Percentiles rank a stretch among this genome's conserved stretches.
Conservation (phyloP, 345 rosid genomes). For the Eucalyptus globulus region DNA sequence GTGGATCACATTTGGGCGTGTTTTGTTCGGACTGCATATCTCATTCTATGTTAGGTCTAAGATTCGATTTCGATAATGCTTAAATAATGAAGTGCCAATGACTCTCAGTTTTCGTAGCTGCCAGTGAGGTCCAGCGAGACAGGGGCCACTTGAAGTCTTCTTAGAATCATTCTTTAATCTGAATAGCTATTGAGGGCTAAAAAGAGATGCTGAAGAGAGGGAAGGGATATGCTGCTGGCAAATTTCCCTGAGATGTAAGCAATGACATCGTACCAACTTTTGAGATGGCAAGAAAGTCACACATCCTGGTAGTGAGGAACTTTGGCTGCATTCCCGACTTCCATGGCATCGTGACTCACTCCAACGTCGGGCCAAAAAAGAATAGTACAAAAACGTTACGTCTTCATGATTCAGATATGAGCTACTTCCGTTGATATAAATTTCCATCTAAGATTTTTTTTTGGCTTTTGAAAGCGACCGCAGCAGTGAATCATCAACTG, state of each 20-base stretch:
- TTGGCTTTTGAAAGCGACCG: neutral
- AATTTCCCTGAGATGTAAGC: neutral
- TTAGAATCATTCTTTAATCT: neutral
- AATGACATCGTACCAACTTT: neutral
- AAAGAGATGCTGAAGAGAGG: neutral
- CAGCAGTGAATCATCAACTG: neutral
- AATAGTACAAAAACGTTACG: neutral
- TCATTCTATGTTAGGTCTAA: neutral
- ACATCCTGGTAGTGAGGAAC: neutral
- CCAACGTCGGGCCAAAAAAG: neutral
- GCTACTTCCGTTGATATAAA: neutral
- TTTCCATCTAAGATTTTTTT: neutral
- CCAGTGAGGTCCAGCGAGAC: neutral
- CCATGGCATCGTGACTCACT: neutral
- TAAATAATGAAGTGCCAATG: neutral
- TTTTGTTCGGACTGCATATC: neutral
- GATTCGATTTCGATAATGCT: neutral
- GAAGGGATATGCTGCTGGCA: neutral
- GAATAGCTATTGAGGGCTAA: neutral
- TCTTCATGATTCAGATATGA: neutral
- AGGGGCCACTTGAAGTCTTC: neutral
- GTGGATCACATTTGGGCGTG: neutral
- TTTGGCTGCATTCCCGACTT: neutral
- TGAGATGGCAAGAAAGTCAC: neutral
- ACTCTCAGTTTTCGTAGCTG: neutral